These are phyloP conservation scores for Colletotrichum noveboracense DNA, from an alignment of 2,329 filamentous ascomycete species.

Conservation along the genomic window DNA sequence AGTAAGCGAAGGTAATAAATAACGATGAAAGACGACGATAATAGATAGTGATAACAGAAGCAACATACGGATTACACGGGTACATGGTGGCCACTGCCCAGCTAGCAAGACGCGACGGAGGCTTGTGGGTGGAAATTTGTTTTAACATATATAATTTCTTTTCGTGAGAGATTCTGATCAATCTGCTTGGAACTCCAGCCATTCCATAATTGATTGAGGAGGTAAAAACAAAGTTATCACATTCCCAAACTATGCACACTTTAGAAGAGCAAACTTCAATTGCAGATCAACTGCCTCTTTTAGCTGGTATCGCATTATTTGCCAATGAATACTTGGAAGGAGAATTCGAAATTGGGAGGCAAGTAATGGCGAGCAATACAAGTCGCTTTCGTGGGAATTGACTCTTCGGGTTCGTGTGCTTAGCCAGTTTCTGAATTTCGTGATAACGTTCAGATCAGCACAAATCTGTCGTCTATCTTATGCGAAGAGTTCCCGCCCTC, in stretches of 20 bases:
- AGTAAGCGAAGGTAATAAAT: accelerated
- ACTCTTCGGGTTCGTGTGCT: neutral
- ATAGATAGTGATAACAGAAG: too few relatives aligned
- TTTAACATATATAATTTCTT: neutral
- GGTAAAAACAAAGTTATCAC: too few relatives aligned
- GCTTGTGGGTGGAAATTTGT: too few relatives aligned
- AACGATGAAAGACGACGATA: too few relatives aligned
- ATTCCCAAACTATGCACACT: neutral
- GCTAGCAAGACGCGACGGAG: too few relatives aligned
- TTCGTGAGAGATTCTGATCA: accelerated
- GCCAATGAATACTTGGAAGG: neutral
- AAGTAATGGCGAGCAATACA: neutral
- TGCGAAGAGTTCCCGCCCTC: neutral
- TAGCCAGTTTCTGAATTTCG: too few relatives aligned
- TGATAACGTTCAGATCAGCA: neutral
- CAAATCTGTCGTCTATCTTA: neutral
- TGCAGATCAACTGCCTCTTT: neutral
- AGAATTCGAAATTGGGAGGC: neutral
- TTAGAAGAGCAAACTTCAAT: neutral
- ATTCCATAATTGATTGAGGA: too few relatives aligned
- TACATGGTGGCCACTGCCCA: too few relatives aligned
- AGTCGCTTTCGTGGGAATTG: neutral
- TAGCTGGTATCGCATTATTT: neutral
- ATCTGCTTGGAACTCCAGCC: accelerated
- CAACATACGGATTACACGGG: too few relatives aligned